phyloP scores from a whole-genome alignment of 805 yeast species.

The Kuraishia capsulata region DNA sequence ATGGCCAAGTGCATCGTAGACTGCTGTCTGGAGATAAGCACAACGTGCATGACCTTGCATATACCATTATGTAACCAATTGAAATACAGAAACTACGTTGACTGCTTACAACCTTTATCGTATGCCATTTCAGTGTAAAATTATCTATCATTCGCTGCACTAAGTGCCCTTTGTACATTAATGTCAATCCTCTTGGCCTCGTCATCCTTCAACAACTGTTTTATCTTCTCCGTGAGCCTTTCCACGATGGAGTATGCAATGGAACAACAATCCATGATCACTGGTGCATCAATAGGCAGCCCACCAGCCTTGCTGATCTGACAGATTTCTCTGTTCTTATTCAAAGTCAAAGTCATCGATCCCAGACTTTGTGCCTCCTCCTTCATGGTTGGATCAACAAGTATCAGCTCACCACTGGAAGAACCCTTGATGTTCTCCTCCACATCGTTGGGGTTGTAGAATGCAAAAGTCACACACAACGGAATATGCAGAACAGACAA shows the following conservation, averaged over 20 bases:
- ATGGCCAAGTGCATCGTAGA: too few relatives aligned
- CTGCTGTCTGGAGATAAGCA: neutral
- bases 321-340: slow-evolving; percentile 84
- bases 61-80: too few relatives aligned
- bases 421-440: slow-evolving; percentile 70
- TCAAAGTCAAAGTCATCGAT: slow-evolving; percentile 73
- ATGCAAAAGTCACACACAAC: slow-evolving; percentile 81
- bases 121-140: neutral
- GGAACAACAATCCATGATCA: slow-evolving; percentile 59
- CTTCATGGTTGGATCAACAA: slow-evolving; percentile 66
- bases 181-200: slow-evolving; percentile 18
- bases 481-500: slow-evolving; percentile 84
- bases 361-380: slow-evolving; percentile 80
- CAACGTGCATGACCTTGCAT: too few relatives aligned
- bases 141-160: slow-evolving; percentile 21
- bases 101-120: too few relatives aligned
- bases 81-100: too few relatives aligned
- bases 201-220: slow-evolving; percentile 44
- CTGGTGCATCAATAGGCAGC: slow-evolving; percentile 63
- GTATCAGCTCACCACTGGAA: slow-evolving; percentile 44
- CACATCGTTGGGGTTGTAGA: slow-evolving; percentile 58
- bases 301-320: slow-evolving; percentile 92
- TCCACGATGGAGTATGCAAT: slow-evolving; percentile 59
- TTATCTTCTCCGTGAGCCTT: slow-evolving; percentile 54
- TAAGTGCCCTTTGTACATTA: slow-evolving; percentile 15